Evolutionary conservation across 2,329 filamentous ascomycete species (phyloP).

Genomic region (Microdochium trichocladiopsis): DNA sequence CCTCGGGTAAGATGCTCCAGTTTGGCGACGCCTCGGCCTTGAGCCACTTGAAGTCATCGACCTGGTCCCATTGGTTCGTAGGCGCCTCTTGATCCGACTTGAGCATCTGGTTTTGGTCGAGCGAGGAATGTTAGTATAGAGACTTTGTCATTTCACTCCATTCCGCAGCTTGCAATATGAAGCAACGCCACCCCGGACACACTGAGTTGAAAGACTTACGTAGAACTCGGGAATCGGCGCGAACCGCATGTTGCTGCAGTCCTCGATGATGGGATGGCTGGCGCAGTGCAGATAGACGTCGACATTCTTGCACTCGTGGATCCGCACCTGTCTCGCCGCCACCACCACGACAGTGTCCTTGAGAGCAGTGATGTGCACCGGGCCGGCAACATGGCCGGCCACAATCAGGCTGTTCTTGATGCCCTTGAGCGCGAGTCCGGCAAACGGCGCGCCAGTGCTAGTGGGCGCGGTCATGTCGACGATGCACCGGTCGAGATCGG

Average conservation of each 20-base stretch:
- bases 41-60: constrained; percentile 98
- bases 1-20: constrained; percentile 64
- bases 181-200: no score
- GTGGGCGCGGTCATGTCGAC: constrained; percentile 73
- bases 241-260: constrained; percentile 73
- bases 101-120: constrained; percentile 14
- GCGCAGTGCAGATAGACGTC: constrained; percentile 76
- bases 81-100: constrained; percentile 19
- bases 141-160: no score
- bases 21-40: constrained; percentile 82
- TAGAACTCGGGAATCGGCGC: constrained; percentile 64
- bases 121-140: constrained; percentile 10
- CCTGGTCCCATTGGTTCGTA: constrained; percentile 75
- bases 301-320: constrained; percentile 79
- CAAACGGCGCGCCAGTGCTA: constrained; percentile 55
- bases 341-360: constrained; percentile 70
- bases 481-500: constrained; percentile 62
- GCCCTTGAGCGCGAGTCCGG: constrained; percentile 60
- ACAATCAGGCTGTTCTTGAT: constrained; percentile 67
- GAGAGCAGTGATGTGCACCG: constrained; percentile 75
- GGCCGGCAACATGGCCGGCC: constrained; percentile 70
- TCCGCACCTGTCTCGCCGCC: constrained; percentile 78
- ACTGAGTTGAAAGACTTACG: no score
- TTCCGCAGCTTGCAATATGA: no score
- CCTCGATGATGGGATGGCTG: constrained; percentile 89